These are phyloP conservation scores for Gossypium anomalum DNA, from an alignment of 345 rosid genomes.

Conservation along the genomic window DNA sequence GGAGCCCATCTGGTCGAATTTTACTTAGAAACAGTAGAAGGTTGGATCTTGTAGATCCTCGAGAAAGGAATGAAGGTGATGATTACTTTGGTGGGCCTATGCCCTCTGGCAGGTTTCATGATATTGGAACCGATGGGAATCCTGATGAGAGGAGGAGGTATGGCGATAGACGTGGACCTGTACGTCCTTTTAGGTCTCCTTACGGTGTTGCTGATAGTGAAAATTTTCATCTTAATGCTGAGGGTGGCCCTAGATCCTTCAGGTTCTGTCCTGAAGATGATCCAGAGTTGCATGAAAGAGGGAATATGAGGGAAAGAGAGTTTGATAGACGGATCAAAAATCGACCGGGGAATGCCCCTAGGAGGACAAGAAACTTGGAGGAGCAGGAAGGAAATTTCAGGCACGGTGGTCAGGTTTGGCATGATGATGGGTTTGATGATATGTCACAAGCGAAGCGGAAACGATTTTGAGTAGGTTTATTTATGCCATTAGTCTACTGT, in stretches of 20 bases:
- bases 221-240: slow-evolving; percentile 40
- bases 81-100: slow-evolving; percentile 52
- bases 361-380: slow-evolving; percentile 47
- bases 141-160: slow-evolving; percentile 61
- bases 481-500: background rate
- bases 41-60: slow-evolving; percentile 48
- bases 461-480: slow-evolving; percentile 38
- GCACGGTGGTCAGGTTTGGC: slow-evolving; percentile 38
- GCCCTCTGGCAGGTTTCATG: slow-evolving; percentile 60
- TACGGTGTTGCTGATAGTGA: slow-evolving; percentile 42
- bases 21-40: slow-evolving; percentile 53
- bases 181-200: slow-evolving; percentile 50
- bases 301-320: slow-evolving; percentile 53
- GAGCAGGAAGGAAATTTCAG: slow-evolving; percentile 41
- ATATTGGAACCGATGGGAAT: slow-evolving; percentile 51
- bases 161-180: slow-evolving; percentile 57
- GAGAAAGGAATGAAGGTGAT: slow-evolving; percentile 52
- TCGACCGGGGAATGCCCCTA: slow-evolving; percentile 49
- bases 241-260: slow-evolving; percentile 49
- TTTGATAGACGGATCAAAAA: slow-evolving; percentile 54
- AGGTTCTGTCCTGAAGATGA: slow-evolving; percentile 47
- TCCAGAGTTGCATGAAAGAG: slow-evolving; percentile 42
- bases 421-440: slow-evolving; percentile 49
- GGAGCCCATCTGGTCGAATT: slow-evolving; percentile 61
- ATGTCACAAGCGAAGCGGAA: slow-evolving; percentile 50